Percentiles rank a stretch among this genome's conserved stretches.
Conservation (phyloP, 1,139 yeast genomes). For the Oligophagozyma castellii region DNA sequence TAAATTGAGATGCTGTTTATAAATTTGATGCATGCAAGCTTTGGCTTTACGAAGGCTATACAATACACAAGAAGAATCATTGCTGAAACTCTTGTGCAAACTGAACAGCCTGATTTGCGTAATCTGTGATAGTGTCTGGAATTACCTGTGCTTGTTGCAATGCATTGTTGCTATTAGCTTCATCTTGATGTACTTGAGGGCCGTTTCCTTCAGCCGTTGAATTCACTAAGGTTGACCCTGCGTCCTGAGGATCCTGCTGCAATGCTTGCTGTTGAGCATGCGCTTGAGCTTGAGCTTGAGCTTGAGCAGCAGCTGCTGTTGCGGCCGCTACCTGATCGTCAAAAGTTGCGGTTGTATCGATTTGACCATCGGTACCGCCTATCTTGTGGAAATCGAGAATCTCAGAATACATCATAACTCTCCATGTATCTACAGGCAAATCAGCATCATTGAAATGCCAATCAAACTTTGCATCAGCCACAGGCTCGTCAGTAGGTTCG, state of each 20-base stretch:
- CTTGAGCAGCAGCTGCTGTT: conserved; percentile 24
- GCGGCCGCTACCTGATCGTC: conserved; percentile 26
- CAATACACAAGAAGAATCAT: conserved; percentile 2
- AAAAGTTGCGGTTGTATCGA: conserved; percentile 23
- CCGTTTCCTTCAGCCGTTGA: conserved; percentile 1
- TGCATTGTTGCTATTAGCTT: background rate
- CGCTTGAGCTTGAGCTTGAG: conserved; percentile 21
- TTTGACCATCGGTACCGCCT: conserved; percentile 23
- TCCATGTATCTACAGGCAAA: conserved; percentile 95
- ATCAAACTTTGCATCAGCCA: conserved; percentile 83
- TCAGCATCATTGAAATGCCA: conserved; percentile 99
- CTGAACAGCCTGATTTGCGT: conserved; percentile 23
- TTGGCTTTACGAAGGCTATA: too few species aligned
- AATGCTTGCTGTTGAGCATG: conserved; percentile 6
- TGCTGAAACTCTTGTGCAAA: conserved; percentile 23
- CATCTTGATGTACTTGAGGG: conserved; percentile 1
- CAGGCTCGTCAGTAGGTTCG: conserved; percentile 96
- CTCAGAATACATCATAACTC: conserved; percentile 98
- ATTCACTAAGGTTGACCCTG: conserved; percentile 2
- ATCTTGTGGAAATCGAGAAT: conserved; percentile 77
- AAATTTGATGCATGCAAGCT: background rate
- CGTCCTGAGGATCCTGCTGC: conserved; percentile 1
- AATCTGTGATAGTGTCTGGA: conserved; percentile 17
- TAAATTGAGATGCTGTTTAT: background rate
- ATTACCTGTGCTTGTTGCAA: conserved; percentile 1